phyloP scores from a whole-genome alignment of 83 land plant genomes.

The Picea engelmannii region DNA sequence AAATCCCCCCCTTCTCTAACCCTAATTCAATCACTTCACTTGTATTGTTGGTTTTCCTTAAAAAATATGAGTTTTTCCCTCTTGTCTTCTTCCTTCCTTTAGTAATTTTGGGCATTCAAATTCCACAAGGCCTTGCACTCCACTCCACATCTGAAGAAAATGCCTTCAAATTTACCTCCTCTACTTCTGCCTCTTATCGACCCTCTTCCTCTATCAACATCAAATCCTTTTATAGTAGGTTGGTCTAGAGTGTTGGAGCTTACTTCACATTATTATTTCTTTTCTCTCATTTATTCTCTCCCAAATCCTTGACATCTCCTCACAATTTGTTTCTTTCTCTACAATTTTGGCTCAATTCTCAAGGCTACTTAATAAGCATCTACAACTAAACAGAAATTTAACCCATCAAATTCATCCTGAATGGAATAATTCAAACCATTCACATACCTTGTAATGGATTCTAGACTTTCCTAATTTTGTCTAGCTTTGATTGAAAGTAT shows the following conservation, averaged over 20 bases:
- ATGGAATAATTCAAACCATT: neutral
- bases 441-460: neutral
- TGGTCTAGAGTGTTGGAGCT: too few relatives aligned
- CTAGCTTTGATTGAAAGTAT: neutral
- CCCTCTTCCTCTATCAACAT: neutral
- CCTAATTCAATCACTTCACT: too few relatives aligned
- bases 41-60: too few relatives aligned
- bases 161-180: neutral
- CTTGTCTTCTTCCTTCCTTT: neutral
- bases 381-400: neutral
- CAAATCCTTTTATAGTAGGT: neutral
- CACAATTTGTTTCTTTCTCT: neutral
- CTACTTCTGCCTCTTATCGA: neutral
- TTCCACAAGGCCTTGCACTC: neutral
- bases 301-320: neutral
- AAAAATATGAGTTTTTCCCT: neutral
- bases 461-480: neutral
- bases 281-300: neutral
- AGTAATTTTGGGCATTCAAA: neutral
- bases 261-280: neutral
- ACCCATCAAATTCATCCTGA: neutral
- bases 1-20: too few relatives aligned
- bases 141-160: neutral
- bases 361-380: neutral
- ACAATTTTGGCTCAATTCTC: neutral